These are phyloP conservation scores for Clavulina sp. DNA, from an alignment of 768 basidiomycete genomes.

Conservation along the genomic window DNA sequence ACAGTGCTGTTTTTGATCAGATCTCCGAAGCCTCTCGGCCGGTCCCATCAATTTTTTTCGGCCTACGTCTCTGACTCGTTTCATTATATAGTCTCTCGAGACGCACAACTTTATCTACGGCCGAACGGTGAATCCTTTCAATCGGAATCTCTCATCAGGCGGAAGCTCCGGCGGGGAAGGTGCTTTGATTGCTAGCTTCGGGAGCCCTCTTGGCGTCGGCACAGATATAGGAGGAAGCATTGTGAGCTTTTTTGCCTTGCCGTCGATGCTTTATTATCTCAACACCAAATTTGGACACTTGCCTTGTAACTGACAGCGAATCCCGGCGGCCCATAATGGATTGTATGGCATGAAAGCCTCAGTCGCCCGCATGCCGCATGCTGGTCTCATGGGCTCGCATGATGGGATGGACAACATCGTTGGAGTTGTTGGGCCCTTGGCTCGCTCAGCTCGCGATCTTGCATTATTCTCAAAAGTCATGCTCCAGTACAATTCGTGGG, in stretches of 20 bases:
- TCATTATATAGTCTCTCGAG: conserved; percentile 27
- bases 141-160: conserved; percentile 26
- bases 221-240: conserved; percentile 35
- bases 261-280: neutral
- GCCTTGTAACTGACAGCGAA: conserved; percentile 5
- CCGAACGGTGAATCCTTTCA: conserved; percentile 30
- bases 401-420: conserved; percentile 36
- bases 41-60: conserved; percentile 10
- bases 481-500: conserved; percentile 31
- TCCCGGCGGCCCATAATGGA: conserved; percentile 26
- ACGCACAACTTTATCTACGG: conserved; percentile 35
- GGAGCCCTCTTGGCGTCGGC: conserved; percentile 25
- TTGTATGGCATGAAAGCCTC: conserved; percentile 31
- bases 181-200: conserved; percentile 28
- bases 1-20: neutral
- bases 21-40: neutral
- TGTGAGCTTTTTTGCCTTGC: conserved; percentile 14
- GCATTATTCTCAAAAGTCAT: conserved; percentile 31
- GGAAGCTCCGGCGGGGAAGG: conserved; percentile 34
- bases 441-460: conserved; percentile 32
- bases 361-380: conserved; percentile 34
- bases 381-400: conserved; percentile 29
- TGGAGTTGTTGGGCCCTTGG: conserved; percentile 32
- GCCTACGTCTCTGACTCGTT: conserved; percentile 10
- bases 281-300: neutral